Percentiles rank a stretch among this genome's conserved stretches.
Conservation (phyloP, 2,329 filamentous ascomycete genomes). For the Teratosphaeria nubilosa region DNA sequence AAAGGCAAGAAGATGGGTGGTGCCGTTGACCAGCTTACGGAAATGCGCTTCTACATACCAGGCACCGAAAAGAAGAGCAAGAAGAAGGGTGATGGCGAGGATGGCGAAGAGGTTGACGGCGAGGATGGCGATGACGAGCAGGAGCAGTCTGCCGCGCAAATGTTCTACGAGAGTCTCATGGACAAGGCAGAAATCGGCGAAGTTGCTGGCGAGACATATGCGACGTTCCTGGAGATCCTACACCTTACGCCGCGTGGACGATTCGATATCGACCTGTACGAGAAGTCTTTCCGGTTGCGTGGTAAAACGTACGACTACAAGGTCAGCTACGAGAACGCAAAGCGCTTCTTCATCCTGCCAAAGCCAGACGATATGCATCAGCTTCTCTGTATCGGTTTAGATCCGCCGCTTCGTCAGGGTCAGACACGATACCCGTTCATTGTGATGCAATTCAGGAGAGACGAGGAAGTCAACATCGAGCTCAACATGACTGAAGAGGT, state of each 20-base stretch:
- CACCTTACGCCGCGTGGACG: constrained; percentile 97
- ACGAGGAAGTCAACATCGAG: constrained; percentile 93
- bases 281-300: constrained; percentile 88
- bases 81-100: constrained; percentile 64
- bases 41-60: constrained; percentile 98
- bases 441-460: constrained; percentile 97
- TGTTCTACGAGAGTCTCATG: constrained; percentile 98
- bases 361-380: constrained; percentile 98
- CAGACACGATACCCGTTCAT: constrained; percentile 97
- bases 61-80: constrained; percentile 67
- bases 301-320: constrained; percentile 99
- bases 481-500: constrained; percentile 91
- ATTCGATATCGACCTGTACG: constrained; percentile 99
- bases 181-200: constrained; percentile 99
- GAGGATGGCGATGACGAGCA: constrained; percentile 47
- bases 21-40: constrained; percentile 83
- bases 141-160: constrained; percentile 86
- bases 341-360: constrained; percentile 97
- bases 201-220: constrained; percentile 95
- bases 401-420: constrained; percentile 89
- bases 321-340: constrained; percentile 94
- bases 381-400: constrained; percentile 86
- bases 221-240: constrained; percentile 90
- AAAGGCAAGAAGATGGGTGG: constrained; percentile 84
- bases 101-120: constrained; percentile 51